These are phyloP conservation scores for Gilbertella persicaria DNA, from an alignment of 371 early-diverging fungal species.

Conservation along the genomic window DNA sequence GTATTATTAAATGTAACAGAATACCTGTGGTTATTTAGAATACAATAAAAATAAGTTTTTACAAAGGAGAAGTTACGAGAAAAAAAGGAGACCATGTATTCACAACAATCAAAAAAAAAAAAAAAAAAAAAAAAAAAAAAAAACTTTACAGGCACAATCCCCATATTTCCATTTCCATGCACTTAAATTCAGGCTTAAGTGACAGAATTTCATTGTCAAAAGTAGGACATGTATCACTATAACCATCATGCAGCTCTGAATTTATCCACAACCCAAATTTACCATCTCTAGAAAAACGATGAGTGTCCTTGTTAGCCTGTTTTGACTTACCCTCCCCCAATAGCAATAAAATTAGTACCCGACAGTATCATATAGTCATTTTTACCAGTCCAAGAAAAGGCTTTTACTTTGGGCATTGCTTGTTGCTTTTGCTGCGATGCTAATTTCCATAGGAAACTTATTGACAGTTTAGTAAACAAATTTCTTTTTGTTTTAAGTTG, in stretches of 20 bases:
- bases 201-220: slow-evolving; percentile 83
- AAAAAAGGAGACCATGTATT: no score
- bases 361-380: slow-evolving; percentile 90
- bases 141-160: slow-evolving; percentile 23
- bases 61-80: neutral
- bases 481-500: neutral
- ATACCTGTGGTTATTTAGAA: neutral
- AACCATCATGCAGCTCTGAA: slow-evolving; percentile 82
- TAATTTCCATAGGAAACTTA: slow-evolving; percentile 78
- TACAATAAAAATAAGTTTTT: neutral
- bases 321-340: slow-evolving; percentile 84
- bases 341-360: slow-evolving; percentile 81
- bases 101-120: neutral
- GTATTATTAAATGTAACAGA: slow-evolving; percentile 35
- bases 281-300: slow-evolving; percentile 60
- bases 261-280: slow-evolving; percentile 92
- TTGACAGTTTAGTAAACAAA: neutral
- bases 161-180: slow-evolving; percentile 46
- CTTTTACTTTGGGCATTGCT: slow-evolving; percentile 42
- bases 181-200: slow-evolving; percentile 34
- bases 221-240: slow-evolving; percentile 80
- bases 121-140: slow-evolving; percentile 1
- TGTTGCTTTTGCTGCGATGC: slow-evolving; percentile 11
- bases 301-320: neutral
- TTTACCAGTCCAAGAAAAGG: slow-evolving; percentile 82